These are phyloP conservation scores for Ustilago nuda DNA, from an alignment of 1,284 basidiomycete species.

Conservation along the genomic window DNA sequence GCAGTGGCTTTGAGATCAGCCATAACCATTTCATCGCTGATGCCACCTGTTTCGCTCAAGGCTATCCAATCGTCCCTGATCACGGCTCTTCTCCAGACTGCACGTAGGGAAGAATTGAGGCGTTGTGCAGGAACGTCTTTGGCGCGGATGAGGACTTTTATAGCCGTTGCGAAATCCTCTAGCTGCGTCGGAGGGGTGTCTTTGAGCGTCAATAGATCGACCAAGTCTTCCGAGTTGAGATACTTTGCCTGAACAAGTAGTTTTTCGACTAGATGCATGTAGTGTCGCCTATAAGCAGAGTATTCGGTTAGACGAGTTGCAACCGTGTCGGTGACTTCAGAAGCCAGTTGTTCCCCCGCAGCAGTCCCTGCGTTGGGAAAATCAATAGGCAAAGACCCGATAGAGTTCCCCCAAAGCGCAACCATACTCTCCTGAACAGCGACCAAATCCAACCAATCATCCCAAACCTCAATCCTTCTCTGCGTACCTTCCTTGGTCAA, in stretches of 20 bases:
- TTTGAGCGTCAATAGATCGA: conserved; percentile 73
- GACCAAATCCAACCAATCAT: conserved; percentile 73
- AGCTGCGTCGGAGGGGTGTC: conserved; percentile 68
- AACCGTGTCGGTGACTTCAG: conserved; percentile 24
- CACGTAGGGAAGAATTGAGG: conserved; percentile 71
- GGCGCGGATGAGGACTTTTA: conserved; percentile 71
- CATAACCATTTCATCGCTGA: conserved; percentile 48
- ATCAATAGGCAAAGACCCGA: conserved; percentile 22
- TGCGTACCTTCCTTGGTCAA: conserved; percentile 51
- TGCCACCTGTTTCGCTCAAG: conserved; percentile 47
- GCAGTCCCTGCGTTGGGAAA: conserved; percentile 1
- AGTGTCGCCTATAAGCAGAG: conserved; percentile 55
- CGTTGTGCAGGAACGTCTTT: conserved; percentile 70
- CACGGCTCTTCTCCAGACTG: conserved; percentile 87
- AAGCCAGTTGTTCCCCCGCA: conserved; percentile 28
- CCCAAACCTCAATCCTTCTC: conserved; percentile 70
- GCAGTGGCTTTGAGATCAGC: conserved; percentile 37
- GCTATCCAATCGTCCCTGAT: conserved; percentile 78
- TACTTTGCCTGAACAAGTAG: conserved; percentile 68
- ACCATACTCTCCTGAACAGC: conserved; percentile 73
- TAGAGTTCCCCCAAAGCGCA: conserved; percentile 47
- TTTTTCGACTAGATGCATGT: conserved; percentile 51
- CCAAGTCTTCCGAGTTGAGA: conserved; percentile 71
- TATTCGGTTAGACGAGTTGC: conserved; percentile 42
- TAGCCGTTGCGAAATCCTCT: conserved; percentile 71